Evolutionary conservation across 768 basidiomycete species (phyloP), one percentile per base, ranked within the genome.

Genomic region (Collybiopsis luxurians): DNA sequence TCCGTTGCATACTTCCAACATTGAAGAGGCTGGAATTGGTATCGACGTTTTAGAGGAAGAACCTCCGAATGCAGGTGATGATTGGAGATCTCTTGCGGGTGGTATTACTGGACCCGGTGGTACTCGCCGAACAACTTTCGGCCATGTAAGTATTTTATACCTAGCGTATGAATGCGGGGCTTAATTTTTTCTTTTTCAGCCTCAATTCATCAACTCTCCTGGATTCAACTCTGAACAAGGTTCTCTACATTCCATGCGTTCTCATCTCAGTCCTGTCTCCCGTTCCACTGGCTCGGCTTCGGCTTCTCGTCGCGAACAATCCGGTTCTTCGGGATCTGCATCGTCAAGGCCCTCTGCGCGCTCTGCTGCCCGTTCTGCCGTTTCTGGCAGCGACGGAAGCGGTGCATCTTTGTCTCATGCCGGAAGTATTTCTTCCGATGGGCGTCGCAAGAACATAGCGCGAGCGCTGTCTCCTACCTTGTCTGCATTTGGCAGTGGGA

Each of bases 11-110:
- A n/a, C 58, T 59, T 28, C 61, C 61, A 17, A 76, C 71, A 48
- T 76, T 69, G 60, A 67, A 61, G 53, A 65, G 57, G 52, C 68
- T 38, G 70, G 60, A 2, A 71, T 84, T 53, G 69, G 76, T 2
- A 78, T 84, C 19, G 86, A 90, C 64, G 65, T 88, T 4, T 71
- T 89, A 15, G 89, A 91, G 59, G 85, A 89, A 31, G 84, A 77
- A 23, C 89, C 89, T 7, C 89, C 89, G 2, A 65, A 66, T 55
- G 83, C 88, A 24, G 77, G 76, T 19, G 81, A 79, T 54, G 73
- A 79, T 4, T 90, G 89, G 89, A 75, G 82, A 57, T 73, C 74
- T 11, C 71, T 89, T 58, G 73, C 83, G 4, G 60, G 64, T 56
- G 56, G 43, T 49, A 63, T 59, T 28, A 52, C 66, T 27, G 65